These are phyloP conservation scores for Penicillium steckii DNA, from an alignment of 495 filamentous ascomycete species.

Conservation along the genomic window DNA sequence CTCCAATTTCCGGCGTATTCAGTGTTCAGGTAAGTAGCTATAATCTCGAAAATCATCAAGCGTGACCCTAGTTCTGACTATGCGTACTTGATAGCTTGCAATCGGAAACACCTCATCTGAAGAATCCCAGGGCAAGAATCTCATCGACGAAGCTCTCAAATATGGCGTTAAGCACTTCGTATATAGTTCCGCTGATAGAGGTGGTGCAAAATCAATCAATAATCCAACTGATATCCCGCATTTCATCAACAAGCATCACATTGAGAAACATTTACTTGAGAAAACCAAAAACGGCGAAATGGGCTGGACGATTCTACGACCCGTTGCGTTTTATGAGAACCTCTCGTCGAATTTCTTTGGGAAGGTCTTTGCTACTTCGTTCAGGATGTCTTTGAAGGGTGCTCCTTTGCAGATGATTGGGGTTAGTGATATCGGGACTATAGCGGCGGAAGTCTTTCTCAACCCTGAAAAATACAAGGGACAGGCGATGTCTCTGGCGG, in stretches of 20 bases:
- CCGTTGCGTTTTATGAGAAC: constrained; percentile 69
- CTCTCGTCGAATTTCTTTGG: constrained; percentile 55
- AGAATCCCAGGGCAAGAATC: constrained; percentile 58
- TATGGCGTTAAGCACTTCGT: constrained; percentile 62
- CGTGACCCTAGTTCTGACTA: constrained; percentile 12
- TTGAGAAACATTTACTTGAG: constrained; percentile 61
- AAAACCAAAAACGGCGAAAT: constrained; percentile 40
- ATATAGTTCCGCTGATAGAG: constrained; percentile 67
- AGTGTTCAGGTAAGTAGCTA: constrained; percentile 41
- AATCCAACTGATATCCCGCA: constrained; percentile 62
- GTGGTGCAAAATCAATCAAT: constrained; percentile 53
- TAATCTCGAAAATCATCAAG: constrained; percentile 32
- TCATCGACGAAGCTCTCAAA: constrained; percentile 59
- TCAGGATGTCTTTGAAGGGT: constrained; percentile 44
- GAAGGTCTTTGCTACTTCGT: constrained; percentile 56
- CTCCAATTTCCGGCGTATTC: constrained; percentile 52
- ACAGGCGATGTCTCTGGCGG: constrained; percentile 52
- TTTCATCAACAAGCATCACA: constrained; percentile 62
- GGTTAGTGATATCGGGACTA: constrained; percentile 60
- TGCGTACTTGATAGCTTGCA: constrained; percentile 23
- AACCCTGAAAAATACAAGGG: constrained; percentile 45
- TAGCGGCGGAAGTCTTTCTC: constrained; percentile 61
- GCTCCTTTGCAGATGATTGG: constrained; percentile 60
- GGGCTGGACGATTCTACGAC: constrained; percentile 62
- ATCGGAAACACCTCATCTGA: constrained; percentile 36